Conservation (phyloP, 140 eudicot genomes). For the Erigeron philadelphicus region DNA sequence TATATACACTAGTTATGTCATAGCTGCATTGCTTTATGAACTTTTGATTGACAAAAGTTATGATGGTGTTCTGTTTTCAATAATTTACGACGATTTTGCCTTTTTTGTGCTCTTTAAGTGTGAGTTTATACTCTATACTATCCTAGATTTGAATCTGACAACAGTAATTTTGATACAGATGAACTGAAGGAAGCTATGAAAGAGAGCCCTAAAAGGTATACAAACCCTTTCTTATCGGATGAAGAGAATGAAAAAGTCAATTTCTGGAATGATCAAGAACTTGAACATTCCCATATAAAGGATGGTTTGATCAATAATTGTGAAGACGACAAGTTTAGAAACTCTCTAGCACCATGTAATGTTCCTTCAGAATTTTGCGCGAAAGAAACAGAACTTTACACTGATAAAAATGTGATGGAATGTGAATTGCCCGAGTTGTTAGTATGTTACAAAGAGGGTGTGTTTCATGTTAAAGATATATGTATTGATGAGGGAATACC, state of each 20-base stretch:
- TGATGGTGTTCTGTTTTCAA: neutral
- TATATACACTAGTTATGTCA: neutral
- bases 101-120: conserved; percentile 7
- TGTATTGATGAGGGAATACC: conserved; percentile 60
- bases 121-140: conserved; percentile 17
- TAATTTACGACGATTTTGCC: conserved; percentile 4
- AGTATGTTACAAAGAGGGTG: conserved; percentile 56
- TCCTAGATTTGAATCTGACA: conserved; percentile 32
- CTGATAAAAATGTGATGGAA: conserved; percentile 53
- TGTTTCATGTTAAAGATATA: conserved; percentile 55
- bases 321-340: conserved; percentile 22
- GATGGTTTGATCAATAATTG: conserved; percentile 17
- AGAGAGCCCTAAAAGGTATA: conserved; percentile 39
- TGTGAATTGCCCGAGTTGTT: conserved; percentile 55
- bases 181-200: conserved; percentile 43
- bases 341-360: conserved; percentile 18
- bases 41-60: neutral
- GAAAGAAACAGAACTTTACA: conserved; percentile 36
- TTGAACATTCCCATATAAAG: conserved; percentile 24
- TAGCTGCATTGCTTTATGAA: conserved; percentile 12
- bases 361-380: conserved; percentile 23
- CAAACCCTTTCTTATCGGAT: conserved; percentile 37
- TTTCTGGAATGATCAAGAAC: conserved; percentile 30
- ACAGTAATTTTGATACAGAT: conserved; percentile 45
- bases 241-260: conserved; percentile 34